phyloP scores from a whole-genome alignment of 116 monocot species.

The Zostera marina region DNA sequence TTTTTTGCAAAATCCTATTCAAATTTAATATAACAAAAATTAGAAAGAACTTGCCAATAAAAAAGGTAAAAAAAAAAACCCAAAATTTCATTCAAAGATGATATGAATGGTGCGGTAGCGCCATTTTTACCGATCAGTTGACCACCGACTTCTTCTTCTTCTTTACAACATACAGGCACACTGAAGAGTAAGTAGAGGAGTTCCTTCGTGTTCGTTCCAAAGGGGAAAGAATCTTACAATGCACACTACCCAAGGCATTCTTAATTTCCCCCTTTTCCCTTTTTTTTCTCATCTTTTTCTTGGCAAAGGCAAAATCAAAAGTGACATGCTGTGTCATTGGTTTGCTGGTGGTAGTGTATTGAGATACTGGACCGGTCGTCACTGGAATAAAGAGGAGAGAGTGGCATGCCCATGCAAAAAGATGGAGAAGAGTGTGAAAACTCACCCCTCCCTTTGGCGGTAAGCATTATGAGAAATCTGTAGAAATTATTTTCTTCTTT shows the following conservation, averaged over 20 bases:
- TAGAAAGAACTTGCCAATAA: too few relatives aligned
- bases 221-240: not conserved
- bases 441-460: too few relatives aligned
- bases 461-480: not conserved
- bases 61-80: too few relatives aligned
- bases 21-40: too few relatives aligned
- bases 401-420: not conserved
- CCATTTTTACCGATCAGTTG: too few relatives aligned
- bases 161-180: too few relatives aligned
- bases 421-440: not conserved
- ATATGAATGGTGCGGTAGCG: too few relatives aligned
- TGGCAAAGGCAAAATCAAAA: not conserved
- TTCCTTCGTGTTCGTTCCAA: too few relatives aligned
- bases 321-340: not conserved
- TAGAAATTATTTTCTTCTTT: slow-evolving; percentile 1
- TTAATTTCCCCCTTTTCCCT: not conserved
- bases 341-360: not conserved
- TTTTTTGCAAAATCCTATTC: too few relatives aligned
- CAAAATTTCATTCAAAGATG: too few relatives aligned
- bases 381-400: not conserved
- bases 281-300: not conserved
- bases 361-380: not conserved
- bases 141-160: too few relatives aligned
- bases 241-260: slow-evolving; percentile 1
- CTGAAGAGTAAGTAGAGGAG: too few relatives aligned